Conservation (phyloP, 345 rosid species). For the Combretum micranthum region DNA sequence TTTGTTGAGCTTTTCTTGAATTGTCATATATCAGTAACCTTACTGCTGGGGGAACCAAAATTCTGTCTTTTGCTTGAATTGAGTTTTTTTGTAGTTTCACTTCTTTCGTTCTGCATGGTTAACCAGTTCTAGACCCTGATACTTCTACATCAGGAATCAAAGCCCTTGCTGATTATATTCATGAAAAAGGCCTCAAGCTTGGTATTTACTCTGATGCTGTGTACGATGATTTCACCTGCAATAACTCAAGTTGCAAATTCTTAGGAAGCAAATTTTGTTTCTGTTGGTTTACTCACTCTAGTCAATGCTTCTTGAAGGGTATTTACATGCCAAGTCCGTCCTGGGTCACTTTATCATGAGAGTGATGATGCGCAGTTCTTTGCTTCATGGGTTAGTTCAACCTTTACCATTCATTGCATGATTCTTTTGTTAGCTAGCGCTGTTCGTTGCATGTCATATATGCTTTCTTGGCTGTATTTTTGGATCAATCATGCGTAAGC, state of each 20-base stretch:
- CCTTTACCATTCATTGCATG: background rate
- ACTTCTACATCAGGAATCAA: slow-evolving; percentile 87
- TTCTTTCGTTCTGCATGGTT: slow-evolving; percentile 44
- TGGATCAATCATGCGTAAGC: too few species aligned
- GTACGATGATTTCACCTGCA: slow-evolving; percentile 35
- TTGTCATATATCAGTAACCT: too few species aligned
- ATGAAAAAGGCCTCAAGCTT: slow-evolving; percentile 82
- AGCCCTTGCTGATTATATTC: slow-evolving; percentile 79
- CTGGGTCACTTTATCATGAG: slow-evolving; percentile 92
- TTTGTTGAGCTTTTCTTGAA: too few species aligned
- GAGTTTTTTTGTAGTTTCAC: background rate
- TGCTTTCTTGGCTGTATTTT: background rate
- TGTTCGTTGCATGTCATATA: background rate
- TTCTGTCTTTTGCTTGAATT: background rate
- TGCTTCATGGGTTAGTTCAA: slow-evolving; percentile 88
- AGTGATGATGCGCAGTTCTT: slow-evolving; percentile 68
- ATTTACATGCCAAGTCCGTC: slow-evolving; percentile 93
- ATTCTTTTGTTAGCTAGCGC: background rate
- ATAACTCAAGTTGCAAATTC: too few species aligned
- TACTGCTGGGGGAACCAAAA: too few species aligned
- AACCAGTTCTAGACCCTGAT: slow-evolving; percentile 65
- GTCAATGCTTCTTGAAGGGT: slow-evolving; percentile 30
- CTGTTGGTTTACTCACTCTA: background rate
- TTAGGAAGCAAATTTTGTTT: too few species aligned
- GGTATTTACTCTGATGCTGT: slow-evolving; percentile 99